phyloP scores from a whole-genome alignment of 768 basidiomycete species.

The Daedaleopsis sinensis region DNA sequence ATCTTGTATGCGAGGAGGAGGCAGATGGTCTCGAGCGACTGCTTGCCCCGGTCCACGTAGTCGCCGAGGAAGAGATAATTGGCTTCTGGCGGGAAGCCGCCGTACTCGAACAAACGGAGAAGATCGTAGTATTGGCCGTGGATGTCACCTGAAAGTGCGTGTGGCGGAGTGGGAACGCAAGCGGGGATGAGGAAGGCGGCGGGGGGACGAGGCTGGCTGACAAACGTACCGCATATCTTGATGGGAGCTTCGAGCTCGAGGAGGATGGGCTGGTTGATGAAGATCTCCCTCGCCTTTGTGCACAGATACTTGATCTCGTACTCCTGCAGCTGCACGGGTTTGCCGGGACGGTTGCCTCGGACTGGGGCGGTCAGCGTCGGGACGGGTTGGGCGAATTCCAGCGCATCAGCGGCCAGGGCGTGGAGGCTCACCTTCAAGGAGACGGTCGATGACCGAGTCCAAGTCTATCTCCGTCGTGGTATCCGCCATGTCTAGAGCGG shows the following conservation, averaged over 20 bases:
- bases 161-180: slow-evolving; percentile 12
- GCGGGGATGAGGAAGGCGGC: slow-evolving; percentile 5
- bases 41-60: slow-evolving; percentile 99
- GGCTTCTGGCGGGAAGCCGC: slow-evolving; percentile 99
- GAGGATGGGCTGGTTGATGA: slow-evolving; percentile 98
- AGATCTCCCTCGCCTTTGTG: slow-evolving; percentile 98
- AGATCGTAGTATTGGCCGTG: slow-evolving; percentile 99
- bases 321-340: slow-evolving; percentile 96
- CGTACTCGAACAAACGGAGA: slow-evolving; percentile 96
- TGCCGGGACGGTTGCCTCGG: slow-evolving; percentile 97
- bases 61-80: slow-evolving; percentile 99
- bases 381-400: slow-evolving; percentile 10
- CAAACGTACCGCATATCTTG: slow-evolving; percentile 93
- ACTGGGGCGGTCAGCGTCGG: slow-evolving; percentile 52
- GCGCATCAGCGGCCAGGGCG: slow-evolving; percentile 13
- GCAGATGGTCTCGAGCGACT: slow-evolving; percentile 99
- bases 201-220: slow-evolving; percentile 7
- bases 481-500: slow-evolving; percentile 62
- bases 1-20: slow-evolving; percentile 99
- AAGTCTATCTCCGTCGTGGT: slow-evolving; percentile 93
- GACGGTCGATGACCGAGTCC: slow-evolving; percentile 98
- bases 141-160: slow-evolving; percentile 80
- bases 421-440: slow-evolving; percentile 85
- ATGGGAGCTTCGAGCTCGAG: slow-evolving; percentile 98
- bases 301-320: slow-evolving; percentile 99